Conservation (phyloP, 176 grass and related monocot species). For the Pontederia paniculata region DNA sequence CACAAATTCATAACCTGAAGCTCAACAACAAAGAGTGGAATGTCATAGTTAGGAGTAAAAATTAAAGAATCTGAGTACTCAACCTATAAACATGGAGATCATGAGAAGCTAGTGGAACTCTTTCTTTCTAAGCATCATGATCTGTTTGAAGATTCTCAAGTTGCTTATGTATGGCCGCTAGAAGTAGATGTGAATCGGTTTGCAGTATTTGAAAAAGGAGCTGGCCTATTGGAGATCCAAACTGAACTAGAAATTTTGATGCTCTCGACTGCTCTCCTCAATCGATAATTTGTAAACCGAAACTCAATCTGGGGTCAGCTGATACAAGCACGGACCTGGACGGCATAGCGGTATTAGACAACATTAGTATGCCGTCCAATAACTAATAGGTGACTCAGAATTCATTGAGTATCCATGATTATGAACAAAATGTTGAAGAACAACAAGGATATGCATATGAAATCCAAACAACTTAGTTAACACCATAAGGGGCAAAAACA, state of each 20-base stretch:
- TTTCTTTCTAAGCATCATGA: slow-evolving; percentile 47
- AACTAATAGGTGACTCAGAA: no score
- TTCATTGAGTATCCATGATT: no score
- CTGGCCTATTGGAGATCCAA: slow-evolving; percentile 79
- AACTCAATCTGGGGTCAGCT: slow-evolving; percentile 26
- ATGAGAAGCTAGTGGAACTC: slow-evolving; percentile 35
- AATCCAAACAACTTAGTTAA: no score
- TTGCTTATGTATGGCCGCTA: slow-evolving; percentile 75
- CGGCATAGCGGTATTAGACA: slow-evolving; percentile 3
- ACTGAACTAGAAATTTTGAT: slow-evolving; percentile 54
- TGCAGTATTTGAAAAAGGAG: slow-evolving; percentile 76
- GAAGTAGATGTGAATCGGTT: slow-evolving; percentile 65
- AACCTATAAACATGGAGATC: slow-evolving; percentile 75
- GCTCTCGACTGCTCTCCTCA: slow-evolving; percentile 35
- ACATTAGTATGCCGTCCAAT: no score
- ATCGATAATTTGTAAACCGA: slow-evolving; percentile 18
- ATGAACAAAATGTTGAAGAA: no score
- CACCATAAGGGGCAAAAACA: no score
- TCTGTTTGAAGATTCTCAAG: slow-evolving; percentile 68
- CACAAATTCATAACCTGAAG: no score
- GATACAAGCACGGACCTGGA: slow-evolving; percentile 30
- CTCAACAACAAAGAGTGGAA: no score
- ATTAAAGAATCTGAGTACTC: no score
- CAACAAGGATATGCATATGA: no score
- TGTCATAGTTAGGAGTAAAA: no score